phyloP scores from a whole-genome alignment of 345 rosid genomes.

The Brassica carinata region DNA sequence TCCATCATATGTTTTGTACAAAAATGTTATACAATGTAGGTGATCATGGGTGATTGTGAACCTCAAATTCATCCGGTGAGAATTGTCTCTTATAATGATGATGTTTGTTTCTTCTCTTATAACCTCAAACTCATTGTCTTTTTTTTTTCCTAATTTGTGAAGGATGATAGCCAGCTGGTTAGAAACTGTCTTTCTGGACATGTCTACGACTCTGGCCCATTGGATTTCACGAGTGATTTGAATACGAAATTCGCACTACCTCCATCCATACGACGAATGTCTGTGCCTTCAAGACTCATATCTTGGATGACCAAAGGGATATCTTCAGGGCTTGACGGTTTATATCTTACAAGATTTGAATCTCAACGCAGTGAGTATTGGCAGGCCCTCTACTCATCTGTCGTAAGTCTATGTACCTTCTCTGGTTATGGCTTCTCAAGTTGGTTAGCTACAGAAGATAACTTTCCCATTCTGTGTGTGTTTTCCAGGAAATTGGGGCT shows the following conservation, averaged over 20 bases:
- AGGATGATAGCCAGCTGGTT: constrained; percentile 74
- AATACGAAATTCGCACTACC: constrained; percentile 68
- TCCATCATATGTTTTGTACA: constrained; percentile 4
- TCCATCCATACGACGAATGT: constrained; percentile 65
- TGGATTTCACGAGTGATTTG: constrained; percentile 85
- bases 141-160: constrained; percentile 5
- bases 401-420: constrained; percentile 52
- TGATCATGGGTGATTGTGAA: constrained; percentile 48
- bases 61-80: constrained; percentile 64
- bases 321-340: constrained; percentile 74
- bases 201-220: constrained; percentile 84
- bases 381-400: constrained; percentile 76
- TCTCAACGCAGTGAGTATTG: constrained; percentile 87
- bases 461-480: not conserved
- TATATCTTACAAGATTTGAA: constrained; percentile 83
- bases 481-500: constrained; percentile 66
- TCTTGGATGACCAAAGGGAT: constrained; percentile 85
- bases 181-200: constrained; percentile 82
- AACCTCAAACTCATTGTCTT: not conserved
- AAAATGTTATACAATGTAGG: constrained; percentile 16
- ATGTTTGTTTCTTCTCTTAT: not conserved
- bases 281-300: constrained; percentile 66
- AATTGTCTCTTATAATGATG: constrained; percentile 8
- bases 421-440: not conserved
- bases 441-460: constrained; percentile 14